Evolutionary conservation across 495 filamentous ascomycete genomes (phyloP).

Genomic region (Penicillium pancosmium): DNA sequence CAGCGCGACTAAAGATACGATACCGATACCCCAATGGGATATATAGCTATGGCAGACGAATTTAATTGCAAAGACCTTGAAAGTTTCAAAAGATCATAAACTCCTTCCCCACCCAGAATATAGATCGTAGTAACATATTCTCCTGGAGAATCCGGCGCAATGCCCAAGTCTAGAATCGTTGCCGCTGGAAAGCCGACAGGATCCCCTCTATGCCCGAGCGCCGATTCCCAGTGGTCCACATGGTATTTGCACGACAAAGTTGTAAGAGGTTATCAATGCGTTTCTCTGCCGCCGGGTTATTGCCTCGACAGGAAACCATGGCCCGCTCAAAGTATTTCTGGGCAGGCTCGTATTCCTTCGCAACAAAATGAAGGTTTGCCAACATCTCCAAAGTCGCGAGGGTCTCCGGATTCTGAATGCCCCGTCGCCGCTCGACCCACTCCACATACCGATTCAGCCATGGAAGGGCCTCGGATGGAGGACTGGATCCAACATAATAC

Average conservation of each 20-base stretch:
- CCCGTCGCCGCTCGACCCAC: slow-evolving; percentile 34
- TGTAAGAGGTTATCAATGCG: slow-evolving; percentile 25
- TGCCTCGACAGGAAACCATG: slow-evolving; percentile 16
- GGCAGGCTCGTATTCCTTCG: slow-evolving; percentile 29
- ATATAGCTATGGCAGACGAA: neutral
- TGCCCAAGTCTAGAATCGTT: slow-evolving; percentile 22
- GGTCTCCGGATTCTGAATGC: slow-evolving; percentile 29
- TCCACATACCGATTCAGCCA: slow-evolving; percentile 36
- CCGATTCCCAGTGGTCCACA: slow-evolving; percentile 16
- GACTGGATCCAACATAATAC: slow-evolving; percentile 3
- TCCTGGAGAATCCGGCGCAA: neutral
- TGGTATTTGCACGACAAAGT: slow-evolving; percentile 33
- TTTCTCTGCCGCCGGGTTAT: slow-evolving; percentile 13
- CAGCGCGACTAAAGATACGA: slow-evolving; percentile 3
- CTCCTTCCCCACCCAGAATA: neutral
- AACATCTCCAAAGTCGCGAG: slow-evolving; percentile 29
- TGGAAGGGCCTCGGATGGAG: slow-evolving; percentile 29
- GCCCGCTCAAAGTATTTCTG: slow-evolving; percentile 36
- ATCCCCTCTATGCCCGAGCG: slow-evolving; percentile 21
- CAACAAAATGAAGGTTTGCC: slow-evolving; percentile 29
- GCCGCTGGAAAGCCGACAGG: slow-evolving; percentile 23
- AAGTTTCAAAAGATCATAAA: neutral
- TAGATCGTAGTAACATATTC: neutral
- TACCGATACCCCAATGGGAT: slow-evolving; percentile 5
- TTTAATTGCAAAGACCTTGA: neutral